Percentiles rank a stretch among this genome's conserved stretches.
Conservation (phyloP, 805 yeast species). For the Pichia pseudocactophila region DNA sequence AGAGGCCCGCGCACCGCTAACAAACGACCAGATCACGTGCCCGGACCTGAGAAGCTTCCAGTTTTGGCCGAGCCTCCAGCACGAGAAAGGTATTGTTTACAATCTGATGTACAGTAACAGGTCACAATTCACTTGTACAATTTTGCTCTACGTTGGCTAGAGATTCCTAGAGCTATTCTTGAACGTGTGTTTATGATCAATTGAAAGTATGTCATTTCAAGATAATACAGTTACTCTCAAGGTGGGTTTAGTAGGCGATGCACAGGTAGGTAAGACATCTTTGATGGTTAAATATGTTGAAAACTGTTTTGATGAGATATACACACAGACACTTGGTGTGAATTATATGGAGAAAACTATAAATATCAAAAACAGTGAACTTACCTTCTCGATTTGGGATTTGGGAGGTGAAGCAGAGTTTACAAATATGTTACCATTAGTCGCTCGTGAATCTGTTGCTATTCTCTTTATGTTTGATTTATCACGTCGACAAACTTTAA, state of each 20-base stretch:
- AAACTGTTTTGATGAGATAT: slow-evolving; percentile 83
- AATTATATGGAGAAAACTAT: slow-evolving; percentile 90
- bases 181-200: no score
- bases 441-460: slow-evolving; percentile 87
- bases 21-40: no score
- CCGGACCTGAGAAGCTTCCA: no score
- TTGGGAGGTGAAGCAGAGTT: slow-evolving; percentile 93
- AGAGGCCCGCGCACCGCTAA: background rate
- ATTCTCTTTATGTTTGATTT: slow-evolving; percentile 84
- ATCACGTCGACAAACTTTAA: slow-evolving; percentile 75
- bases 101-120: no score
- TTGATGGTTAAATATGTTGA: slow-evolving; percentile 97
- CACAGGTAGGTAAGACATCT: slow-evolving; percentile 93
- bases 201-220: slow-evolving; percentile 7
- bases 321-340: slow-evolving; percentile 91
- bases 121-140: no score
- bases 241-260: slow-evolving; percentile 91
- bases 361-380: slow-evolving; percentile 74
- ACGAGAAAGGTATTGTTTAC: no score
- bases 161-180: no score
- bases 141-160: no score
- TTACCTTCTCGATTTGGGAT: slow-evolving; percentile 91
- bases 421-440: slow-evolving; percentile 90
- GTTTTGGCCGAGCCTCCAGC: no score
- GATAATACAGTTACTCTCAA: slow-evolving; percentile 54